Base-by-base conservation (phyloP, 495 filamentous ascomycete species). In the Pseudomonodictys pantanalensis region DNA sequence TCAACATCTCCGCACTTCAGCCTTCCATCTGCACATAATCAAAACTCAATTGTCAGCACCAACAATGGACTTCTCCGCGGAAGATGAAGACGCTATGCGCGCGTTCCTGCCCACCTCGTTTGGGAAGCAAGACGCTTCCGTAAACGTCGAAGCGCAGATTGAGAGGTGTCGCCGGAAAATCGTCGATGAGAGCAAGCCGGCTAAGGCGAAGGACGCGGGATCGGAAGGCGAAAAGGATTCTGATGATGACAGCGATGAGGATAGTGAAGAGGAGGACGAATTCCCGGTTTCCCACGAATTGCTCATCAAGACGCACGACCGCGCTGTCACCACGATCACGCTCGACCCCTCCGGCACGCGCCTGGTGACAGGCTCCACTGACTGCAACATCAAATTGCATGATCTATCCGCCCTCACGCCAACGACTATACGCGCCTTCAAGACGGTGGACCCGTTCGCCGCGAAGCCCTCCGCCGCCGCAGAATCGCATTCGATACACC, bases 341-440 rank as follows among this genome's bases (percentile, higher is more conserved):
- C 77, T 95, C 25, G 93, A 98, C 73, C 86, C 88, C 0, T 85
- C 91, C 0, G 93, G 93, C 5, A 83, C 85, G 25, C 86, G 93
- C 65, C 74, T 97, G 63, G 82, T 96, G 24, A 92, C 89, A 52
- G 91, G 90, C 44, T 95, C 91, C 1, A 89, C 86, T 39, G 93
- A 98, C 73, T 92, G 91, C 73, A 90, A 84, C 1, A 69, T 97
- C 52, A 97, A 96, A 68, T 78, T 97, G 20, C 92, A 95, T 72
- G 93, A 98, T 71, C 95, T 98, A 73, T 83, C 91, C 1, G 88
- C 92, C 26, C 92, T 97, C 89, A 97, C 92, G 0, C 88, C 91
- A 0, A 92, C 92, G 2, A 96, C 95, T 0, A 80, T 97, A 25
- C 85, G 91, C 60, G 89, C 95, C 1, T 98, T 98, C 80, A 90